Conservation (phyloP, 2,329 filamentous ascomycete genomes). For the Plenodomus biglobosus region DNA sequence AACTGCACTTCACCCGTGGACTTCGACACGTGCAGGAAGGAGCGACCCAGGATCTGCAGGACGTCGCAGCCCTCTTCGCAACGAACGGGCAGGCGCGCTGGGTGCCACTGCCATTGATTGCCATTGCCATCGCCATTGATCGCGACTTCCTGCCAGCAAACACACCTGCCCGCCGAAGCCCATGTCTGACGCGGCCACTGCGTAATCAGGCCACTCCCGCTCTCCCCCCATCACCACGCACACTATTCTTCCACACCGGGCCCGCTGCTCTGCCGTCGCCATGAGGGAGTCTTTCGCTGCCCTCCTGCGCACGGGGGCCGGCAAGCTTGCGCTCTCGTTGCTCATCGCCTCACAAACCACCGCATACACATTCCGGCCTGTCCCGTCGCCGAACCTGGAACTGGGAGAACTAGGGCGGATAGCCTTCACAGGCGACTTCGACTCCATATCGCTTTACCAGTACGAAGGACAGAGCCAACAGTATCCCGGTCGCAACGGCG, state of each 20-base stretch:
- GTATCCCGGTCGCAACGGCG: slow-evolving; percentile 70
- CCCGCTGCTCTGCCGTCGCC: slow-evolving; percentile 26
- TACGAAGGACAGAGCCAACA: slow-evolving; percentile 77
- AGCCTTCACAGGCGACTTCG: slow-evolving; percentile 84
- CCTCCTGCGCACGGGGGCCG: slow-evolving; percentile 41
- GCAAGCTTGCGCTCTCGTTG: slow-evolving; percentile 41
- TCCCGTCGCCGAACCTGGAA: slow-evolving; percentile 73
- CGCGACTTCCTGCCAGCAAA: slow-evolving; percentile 10
- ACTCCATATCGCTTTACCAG: slow-evolving; percentile 86
- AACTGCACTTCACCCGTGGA: slow-evolving; percentile 18
- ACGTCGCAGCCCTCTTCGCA: slow-evolving; percentile 2
- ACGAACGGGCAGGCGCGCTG: slow-evolving; percentile 5
- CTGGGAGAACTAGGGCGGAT: slow-evolving; percentile 77
- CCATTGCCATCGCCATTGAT: slow-evolving; percentile 2
- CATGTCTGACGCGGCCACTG: slow-evolving; percentile 22
- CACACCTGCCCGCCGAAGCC: slow-evolving; percentile 6
- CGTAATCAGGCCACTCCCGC: slow-evolving; percentile 11
- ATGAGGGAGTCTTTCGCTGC: slow-evolving; percentile 45
- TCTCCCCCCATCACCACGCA: slow-evolving; percentile 11
- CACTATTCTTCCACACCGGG: slow-evolving; percentile 25
- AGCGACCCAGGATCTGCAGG: slow-evolving; percentile 4
- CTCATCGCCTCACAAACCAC: slow-evolving; percentile 32
- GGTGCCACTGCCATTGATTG: slow-evolving; percentile 4
- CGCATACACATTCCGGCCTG: slow-evolving; percentile 58
- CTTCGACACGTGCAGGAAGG: slow-evolving; percentile 16